Conservation (phyloP, 129 eudicot genomes). For the Cynara cardunculus region DNA sequence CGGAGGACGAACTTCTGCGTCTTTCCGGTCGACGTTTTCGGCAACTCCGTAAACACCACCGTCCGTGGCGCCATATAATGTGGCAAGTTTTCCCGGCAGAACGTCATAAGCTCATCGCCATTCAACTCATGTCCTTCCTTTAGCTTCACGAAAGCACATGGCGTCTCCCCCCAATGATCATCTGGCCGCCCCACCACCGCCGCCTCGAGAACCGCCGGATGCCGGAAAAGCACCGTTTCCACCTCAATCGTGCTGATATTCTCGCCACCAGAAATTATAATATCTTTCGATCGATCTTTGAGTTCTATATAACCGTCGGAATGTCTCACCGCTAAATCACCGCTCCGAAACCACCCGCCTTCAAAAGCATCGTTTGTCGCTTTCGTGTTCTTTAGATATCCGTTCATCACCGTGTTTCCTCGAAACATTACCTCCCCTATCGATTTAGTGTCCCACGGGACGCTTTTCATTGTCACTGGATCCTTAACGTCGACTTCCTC, state of each 20-base stretch:
- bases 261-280: constrained; percentile 48
- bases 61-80: constrained; percentile 45
- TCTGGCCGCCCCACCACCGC: constrained; percentile 50
- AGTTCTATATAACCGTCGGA: constrained; percentile 45
- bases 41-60: constrained; percentile 43
- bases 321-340: constrained; percentile 47
- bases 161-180: constrained; percentile 52
- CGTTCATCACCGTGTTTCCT: constrained; percentile 41
- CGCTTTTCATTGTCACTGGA: constrained; percentile 37
- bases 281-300: constrained; percentile 47
- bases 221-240: constrained; percentile 44
- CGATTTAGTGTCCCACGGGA: constrained; percentile 27
- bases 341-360: constrained; percentile 40
- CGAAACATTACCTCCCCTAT: constrained; percentile 43
- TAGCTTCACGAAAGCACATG: constrained; percentile 46
- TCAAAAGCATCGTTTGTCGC: constrained; percentile 39
- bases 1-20: constrained; percentile 42
- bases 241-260: constrained; percentile 47
- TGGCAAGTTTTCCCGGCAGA: constrained; percentile 31
- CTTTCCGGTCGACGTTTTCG: constrained; percentile 51
- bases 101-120: constrained; percentile 28
- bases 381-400: constrained; percentile 31
- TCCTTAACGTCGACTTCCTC: constrained; percentile 42
- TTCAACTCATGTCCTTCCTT: constrained; percentile 10
- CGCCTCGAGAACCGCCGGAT: constrained; percentile 48